phyloP scores from a whole-genome alignment of 208 protist genomes.

The Tritrichomonas musculus region DNA sequence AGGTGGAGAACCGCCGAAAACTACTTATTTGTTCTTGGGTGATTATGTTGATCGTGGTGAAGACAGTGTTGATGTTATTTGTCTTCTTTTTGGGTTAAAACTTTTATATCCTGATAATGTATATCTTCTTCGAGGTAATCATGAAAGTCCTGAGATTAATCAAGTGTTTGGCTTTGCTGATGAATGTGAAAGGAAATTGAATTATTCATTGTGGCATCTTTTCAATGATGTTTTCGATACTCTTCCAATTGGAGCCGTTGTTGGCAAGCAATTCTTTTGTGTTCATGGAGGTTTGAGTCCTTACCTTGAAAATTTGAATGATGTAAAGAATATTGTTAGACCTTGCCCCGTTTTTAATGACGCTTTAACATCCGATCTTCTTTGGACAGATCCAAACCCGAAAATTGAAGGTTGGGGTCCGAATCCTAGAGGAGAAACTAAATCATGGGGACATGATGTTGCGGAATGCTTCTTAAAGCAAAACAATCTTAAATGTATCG shows the following conservation, averaged over 20 bases:
- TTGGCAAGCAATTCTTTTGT: neutral
- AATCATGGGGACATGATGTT: too few relatives aligned
- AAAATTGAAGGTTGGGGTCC: neutral
- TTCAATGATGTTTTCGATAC: constrained; percentile 6
- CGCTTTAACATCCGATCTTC: neutral
- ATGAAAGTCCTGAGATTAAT: constrained; percentile 47
- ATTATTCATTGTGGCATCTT: constrained; percentile 36
- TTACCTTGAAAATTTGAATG: neutral
- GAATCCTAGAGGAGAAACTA: neutral
- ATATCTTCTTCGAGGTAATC: constrained; percentile 49
- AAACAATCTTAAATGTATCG: neutral
- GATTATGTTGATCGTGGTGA: constrained; percentile 52
- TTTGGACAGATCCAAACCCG: constrained; percentile 24
- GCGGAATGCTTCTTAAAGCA: too few relatives aligned
- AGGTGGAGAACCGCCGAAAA: constrained; percentile 30
- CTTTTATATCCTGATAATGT: constrained; percentile 42
- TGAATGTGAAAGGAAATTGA: constrained; percentile 71
- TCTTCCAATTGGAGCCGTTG: neutral
- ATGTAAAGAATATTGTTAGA: neutral
- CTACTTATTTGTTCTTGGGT: constrained; percentile 50
- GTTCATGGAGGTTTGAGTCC: constrained; percentile 27
- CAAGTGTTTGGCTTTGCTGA: constrained; percentile 42
- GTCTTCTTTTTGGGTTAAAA: constrained; percentile 42
- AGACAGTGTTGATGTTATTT: constrained; percentile 44
- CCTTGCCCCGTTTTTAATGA: neutral